These are phyloP conservation scores for Tricholoma saponaceum DNA, from an alignment of 768 basidiomycete genomes.

Conservation along the genomic window DNA sequence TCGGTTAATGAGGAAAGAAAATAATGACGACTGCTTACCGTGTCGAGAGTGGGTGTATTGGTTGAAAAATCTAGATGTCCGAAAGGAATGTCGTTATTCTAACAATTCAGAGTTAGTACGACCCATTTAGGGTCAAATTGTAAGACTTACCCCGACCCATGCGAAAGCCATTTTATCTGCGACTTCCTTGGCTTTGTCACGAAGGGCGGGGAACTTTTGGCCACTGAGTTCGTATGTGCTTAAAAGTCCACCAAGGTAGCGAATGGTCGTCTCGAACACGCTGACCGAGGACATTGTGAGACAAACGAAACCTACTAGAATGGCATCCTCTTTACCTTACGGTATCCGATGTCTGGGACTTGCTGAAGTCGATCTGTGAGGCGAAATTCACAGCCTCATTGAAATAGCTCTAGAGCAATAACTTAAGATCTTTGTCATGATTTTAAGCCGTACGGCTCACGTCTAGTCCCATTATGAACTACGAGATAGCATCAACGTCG, in stretches of 20 bases:
- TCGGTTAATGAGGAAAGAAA: neutral
- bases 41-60: slow-evolving; percentile 18
- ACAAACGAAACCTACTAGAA: neutral
- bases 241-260: slow-evolving; percentile 65
- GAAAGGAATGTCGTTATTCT: slow-evolving; percentile 38
- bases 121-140: neutral
- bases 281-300: slow-evolving; percentile 23
- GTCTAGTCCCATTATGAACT: slow-evolving; percentile 48
- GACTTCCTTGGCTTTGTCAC: slow-evolving; percentile 58
- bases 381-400: slow-evolving; percentile 40
- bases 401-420: slow-evolving; percentile 34
- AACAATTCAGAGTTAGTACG: neutral
- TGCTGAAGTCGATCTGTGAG: slow-evolving; percentile 40
- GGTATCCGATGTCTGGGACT: slow-evolving; percentile 34
- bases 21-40: neutral
- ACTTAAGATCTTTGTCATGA: neutral
- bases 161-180: slow-evolving; percentile 60
- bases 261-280: slow-evolving; percentile 76
- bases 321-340: slow-evolving; percentile 32
- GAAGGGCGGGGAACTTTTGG: slow-evolving; percentile 38
- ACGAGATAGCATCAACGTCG: neutral
- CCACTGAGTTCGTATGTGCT: slow-evolving; percentile 69
- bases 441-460: slow-evolving; percentile 16
- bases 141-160: slow-evolving; percentile 48
- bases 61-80: slow-evolving; percentile 38